Base-by-base conservation (phyloP, 495 filamentous ascomycete species). In the Xylaria scruposa region DNA sequence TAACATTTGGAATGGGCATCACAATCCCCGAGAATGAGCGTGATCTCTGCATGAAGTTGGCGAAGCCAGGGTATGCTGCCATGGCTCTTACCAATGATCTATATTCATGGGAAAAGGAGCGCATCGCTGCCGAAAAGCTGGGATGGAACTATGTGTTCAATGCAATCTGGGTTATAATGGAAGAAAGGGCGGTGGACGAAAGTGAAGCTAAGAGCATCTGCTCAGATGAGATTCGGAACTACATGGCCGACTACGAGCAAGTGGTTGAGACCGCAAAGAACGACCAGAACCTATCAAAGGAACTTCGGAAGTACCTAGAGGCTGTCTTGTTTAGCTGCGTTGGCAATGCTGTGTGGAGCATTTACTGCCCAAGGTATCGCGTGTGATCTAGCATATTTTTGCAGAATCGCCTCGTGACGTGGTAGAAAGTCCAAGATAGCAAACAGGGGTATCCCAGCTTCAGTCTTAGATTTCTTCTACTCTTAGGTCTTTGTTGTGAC, bases 141-240 rank as follows among this genome's bases (percentile, higher is more conserved):
- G 78, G 77, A n/a, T 65, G 73, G 36, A 44, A 51, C 29, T 38
- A 73, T 47, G 76, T 82, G 24, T 67, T 77, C 61, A 82, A 83
- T 68, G 81, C 81, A 13, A 74, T 84, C 38, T 82, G 74, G 76
- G 79, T 84, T 19, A 71, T 80, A 13, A 81, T 82, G 80, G 36
- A 62, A 29, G 77, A 81, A 68, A 62, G 72, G 5, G 64, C 59
- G 1, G 60, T 81, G 6, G 54, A 46, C 0, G 75, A 78, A 58
- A 72, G 75, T 3, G 73, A 71, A 33, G 77, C 78, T 17, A 77
- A 74, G 54, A 24, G 26, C n/a, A 74, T 78, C 31, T 67, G 64
- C 15, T 54, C 46, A 2, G 47, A 38, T 15, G 19, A 24, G 10
- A 54, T 67, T 54, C 64, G 47, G n/a, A 54, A 7, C 12, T 13